These are phyloP conservation scores for Fusarium tanahbumbuense DNA, from an alignment of 2,329 filamentous ascomycete species.

Conservation along the genomic window DNA sequence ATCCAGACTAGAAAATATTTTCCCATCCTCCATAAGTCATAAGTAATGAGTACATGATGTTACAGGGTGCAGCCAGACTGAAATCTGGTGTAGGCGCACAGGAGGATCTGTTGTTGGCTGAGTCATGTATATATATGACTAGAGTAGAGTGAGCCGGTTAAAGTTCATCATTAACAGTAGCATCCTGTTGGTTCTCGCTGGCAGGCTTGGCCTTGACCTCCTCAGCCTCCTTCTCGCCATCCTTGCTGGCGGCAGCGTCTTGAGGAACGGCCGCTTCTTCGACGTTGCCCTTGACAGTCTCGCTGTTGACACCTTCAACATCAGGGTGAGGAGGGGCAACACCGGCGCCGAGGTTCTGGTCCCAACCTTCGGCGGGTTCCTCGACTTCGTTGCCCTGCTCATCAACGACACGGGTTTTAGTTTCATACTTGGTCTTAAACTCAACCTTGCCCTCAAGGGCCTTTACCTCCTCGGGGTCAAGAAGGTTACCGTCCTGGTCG, in stretches of 20 bases:
- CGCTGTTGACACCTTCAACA: conserved; percentile 69
- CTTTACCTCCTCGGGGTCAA: conserved; percentile 85
- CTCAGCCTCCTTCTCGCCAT: conserved; percentile 69
- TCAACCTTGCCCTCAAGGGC: conserved; percentile 90
- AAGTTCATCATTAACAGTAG: conserved; percentile 58
- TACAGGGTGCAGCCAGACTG: conserved; percentile 33
- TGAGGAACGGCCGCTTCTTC: conserved; percentile 51
- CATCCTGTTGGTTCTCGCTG: conserved; percentile 71
- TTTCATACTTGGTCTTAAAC: conserved; percentile 96
- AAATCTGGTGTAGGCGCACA: neutral
- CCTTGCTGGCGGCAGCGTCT: conserved; percentile 61
- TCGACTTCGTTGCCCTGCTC: conserved; percentile 81
- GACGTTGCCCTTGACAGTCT: conserved; percentile 61
- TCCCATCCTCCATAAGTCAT: conserved; percentile 41
- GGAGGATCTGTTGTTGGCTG: neutral
- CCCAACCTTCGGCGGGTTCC: conserved; percentile 55
- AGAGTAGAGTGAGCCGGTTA: conserved; percentile 34
- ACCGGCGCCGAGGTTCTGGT: conserved; percentile 51
- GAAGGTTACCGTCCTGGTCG: conserved; percentile 90
- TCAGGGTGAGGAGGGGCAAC: conserved; percentile 71
- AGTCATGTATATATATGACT: neutral
- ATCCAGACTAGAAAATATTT: conserved; percentile 11
- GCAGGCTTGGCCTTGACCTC: conserved; percentile 69
- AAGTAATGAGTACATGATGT: conserved; percentile 46
- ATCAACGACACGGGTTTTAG: conserved; percentile 87